Percentiles rank a stretch among this genome's conserved stretches.
These are phyloP conservation scores for Penicillium sp. DNA, from an alignment of 2,329 filamentous ascomycete species.

Conservation along the genomic window DNA sequence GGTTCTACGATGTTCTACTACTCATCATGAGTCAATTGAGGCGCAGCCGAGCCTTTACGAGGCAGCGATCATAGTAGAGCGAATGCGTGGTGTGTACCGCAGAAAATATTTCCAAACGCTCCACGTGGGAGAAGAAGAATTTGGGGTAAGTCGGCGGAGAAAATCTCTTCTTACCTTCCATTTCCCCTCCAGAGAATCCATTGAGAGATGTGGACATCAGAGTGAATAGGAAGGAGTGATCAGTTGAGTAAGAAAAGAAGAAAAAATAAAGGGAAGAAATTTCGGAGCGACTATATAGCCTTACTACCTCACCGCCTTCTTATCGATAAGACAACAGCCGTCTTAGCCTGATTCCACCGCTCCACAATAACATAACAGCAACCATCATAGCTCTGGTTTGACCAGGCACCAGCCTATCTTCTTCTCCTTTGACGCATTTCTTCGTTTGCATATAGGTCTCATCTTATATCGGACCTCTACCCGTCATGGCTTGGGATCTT, in stretches of 20 bases:
- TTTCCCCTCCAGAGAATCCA: conserved; percentile 54
- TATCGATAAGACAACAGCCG: conserved; percentile 40
- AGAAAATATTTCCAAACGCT: conserved; percentile 54
- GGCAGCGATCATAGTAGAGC: background rate
- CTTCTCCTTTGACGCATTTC: background rate
- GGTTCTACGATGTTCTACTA: background rate
- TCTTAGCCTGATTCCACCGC: background rate
- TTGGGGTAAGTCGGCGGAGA: conserved; percentile 51
- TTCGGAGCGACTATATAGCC: conserved; percentile 31
- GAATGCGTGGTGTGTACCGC: conserved; percentile 42
- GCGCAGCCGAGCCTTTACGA: background rate
- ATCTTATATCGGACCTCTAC: background rate
- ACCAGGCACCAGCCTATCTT: background rate
- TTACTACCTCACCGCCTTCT: conserved; percentile 31
- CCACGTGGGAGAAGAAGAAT: conserved; percentile 46
- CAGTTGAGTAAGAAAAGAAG: conserved; percentile 45
- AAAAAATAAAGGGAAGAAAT: conserved; percentile 25
- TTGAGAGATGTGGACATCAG: conserved; percentile 43
- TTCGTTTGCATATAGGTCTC: background rate
- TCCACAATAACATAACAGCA: background rate
- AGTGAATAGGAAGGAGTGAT: conserved; percentile 55
- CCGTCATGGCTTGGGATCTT: conserved; percentile 28
- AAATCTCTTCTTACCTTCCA: conserved; percentile 47
- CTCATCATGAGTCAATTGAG: background rate
- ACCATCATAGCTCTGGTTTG: background rate